Conservation (phyloP, 345 rosid species). For the Raphanus raphanistrum region DNA sequence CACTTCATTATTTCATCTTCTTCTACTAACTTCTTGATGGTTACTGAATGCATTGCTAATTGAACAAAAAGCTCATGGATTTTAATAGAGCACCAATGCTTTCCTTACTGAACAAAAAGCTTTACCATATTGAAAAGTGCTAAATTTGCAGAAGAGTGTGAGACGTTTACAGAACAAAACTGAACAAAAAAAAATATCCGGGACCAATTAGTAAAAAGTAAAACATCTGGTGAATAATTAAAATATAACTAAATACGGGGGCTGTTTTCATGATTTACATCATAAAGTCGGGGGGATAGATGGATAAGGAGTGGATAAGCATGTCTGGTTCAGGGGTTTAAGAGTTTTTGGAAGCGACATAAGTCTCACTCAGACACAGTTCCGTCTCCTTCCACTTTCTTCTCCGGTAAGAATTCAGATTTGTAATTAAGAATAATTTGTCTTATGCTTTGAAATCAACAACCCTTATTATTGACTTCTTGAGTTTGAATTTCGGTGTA, state of each 20-base stretch:
- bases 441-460: not conserved
- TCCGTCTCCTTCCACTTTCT: not conserved
- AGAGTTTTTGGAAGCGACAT: not conserved
- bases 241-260: not conserved
- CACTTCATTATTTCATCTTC: no score
- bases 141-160: no score
- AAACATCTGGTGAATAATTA: not conserved
- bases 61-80: no score
- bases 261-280: not conserved
- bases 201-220: not conserved
- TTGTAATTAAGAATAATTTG: no score
- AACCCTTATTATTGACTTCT: not conserved
- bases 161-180: no score
- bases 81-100: no score
- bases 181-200: not conserved
- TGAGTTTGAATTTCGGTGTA: not conserved
- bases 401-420: constrained; percentile 1
- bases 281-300: not conserved
- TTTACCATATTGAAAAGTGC: no score
- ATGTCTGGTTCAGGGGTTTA: not conserved
- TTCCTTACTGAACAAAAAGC: no score
- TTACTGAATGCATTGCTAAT: no score
- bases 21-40: no score
- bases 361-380: not conserved
- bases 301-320: constrained; percentile 37